These are phyloP conservation scores for Candida montana DNA, from an alignment of 805 yeast genomes.

Conservation along the genomic window DNA sequence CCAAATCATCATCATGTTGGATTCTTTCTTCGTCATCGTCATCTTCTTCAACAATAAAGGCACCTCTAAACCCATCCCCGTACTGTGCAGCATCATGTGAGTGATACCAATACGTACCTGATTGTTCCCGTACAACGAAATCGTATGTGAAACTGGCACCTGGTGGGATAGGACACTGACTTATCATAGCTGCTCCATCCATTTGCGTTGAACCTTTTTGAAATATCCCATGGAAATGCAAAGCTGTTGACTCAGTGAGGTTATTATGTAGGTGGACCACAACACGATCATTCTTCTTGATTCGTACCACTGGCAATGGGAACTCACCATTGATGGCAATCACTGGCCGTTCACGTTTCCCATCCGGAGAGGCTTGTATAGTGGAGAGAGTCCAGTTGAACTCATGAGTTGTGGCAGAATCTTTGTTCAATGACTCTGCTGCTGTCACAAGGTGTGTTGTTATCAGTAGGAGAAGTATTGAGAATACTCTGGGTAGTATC, in stretches of 20 bases:
- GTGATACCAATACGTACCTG: constrained; percentile 96
- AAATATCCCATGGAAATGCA: constrained; percentile 95
- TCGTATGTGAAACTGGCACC: constrained; percentile 72
- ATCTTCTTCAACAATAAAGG: constrained; percentile 60
- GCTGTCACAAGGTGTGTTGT: no score
- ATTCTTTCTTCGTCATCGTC: constrained; percentile 35
- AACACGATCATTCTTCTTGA: constrained; percentile 75
- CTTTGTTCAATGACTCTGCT: no score
- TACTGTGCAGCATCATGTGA: constrained; percentile 88
- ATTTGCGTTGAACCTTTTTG: constrained; percentile 60
- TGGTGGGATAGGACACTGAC: constrained; percentile 91
- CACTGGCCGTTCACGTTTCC: constrained; percentile 34
- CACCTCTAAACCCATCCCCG: constrained; percentile 88
- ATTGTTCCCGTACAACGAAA: constrained; percentile 77
- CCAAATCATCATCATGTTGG: constrained; percentile 42
- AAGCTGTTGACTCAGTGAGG: constrained; percentile 56
- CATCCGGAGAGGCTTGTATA: constrained; percentile 42
- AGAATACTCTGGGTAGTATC: no score
- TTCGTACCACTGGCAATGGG: constrained; percentile 86
- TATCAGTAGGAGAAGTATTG: no score
- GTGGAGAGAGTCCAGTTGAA: constrained; percentile 63
- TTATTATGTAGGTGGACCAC: constrained; percentile 72
- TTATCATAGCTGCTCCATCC: constrained; percentile 89
- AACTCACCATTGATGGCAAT: constrained; percentile 43
- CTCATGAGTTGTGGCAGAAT: constrained; percentile 56